phyloP scores from a whole-genome alignment of 1,284 basidiomycete species.

The Cryptococcus deneoformans region DNA sequence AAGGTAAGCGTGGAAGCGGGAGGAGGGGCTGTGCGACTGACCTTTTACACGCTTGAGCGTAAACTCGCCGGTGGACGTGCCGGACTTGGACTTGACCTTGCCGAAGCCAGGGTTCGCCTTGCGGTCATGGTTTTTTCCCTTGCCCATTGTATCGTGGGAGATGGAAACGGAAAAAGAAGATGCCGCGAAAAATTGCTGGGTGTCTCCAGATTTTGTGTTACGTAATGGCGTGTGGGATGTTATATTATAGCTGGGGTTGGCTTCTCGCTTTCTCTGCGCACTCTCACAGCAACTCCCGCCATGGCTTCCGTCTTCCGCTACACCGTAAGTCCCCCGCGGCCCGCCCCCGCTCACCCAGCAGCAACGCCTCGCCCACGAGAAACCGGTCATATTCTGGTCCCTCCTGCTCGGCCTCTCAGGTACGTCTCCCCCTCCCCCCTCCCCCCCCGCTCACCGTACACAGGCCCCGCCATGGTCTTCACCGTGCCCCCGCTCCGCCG shows the following conservation, averaged over 20 bases:
- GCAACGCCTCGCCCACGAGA: slow-evolving; percentile 85
- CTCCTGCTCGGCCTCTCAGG: slow-evolving; percentile 50
- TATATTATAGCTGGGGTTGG: too few relatives aligned
- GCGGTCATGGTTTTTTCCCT: slow-evolving; percentile 50
- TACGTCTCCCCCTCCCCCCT: slow-evolving; percentile 11
- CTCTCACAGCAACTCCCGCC: background rate
- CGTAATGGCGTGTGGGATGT: too few relatives aligned
- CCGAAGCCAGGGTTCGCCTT: slow-evolving; percentile 40
- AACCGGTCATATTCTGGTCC: slow-evolving; percentile 88
- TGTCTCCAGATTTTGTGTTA: background rate
- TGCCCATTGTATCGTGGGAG: slow-evolving; percentile 34
- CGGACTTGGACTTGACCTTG: slow-evolving; percentile 37
- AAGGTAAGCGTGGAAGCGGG: background rate
- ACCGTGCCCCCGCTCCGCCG: slow-evolving; percentile 80
- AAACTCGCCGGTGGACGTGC: slow-evolving; percentile 37
- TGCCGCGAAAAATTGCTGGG: background rate
- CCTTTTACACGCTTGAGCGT: slow-evolving; percentile 63
- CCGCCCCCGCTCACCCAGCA: slow-evolving; percentile 25
- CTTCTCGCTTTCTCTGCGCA: too few relatives aligned
- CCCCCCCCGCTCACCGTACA: background rate
- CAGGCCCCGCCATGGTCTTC: slow-evolving; percentile 73
- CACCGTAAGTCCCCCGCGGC: slow-evolving; percentile 47
- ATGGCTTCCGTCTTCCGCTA: background rate
- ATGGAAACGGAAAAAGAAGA: too few relatives aligned
- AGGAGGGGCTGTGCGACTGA: slow-evolving; percentile 1